Conservation (phyloP, 2,329 filamentous ascomycete genomes). For the Trichoderma sp. region DNA sequence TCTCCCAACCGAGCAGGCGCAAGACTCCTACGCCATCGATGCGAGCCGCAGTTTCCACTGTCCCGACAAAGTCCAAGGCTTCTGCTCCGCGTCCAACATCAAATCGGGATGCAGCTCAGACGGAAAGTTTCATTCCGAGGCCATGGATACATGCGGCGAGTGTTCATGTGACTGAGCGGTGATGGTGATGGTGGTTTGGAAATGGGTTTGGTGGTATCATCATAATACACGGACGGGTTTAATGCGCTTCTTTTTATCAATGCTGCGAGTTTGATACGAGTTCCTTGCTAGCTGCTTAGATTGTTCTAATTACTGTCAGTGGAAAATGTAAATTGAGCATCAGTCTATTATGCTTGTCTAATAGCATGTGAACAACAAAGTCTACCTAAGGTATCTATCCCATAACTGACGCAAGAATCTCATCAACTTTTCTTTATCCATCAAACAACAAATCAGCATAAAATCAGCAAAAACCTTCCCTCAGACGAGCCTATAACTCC, state of each 20-base stretch:
- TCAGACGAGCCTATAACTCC: not conserved
- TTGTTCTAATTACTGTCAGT: not conserved
- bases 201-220: not conserved
- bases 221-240: not conserved
- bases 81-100: constrained; percentile 27
- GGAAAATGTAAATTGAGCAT: not conserved
- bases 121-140: constrained; percentile 22
- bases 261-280: not conserved
- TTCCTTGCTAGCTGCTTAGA: not conserved
- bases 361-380: not conserved
- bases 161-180: not conserved
- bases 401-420: fast-evolving
- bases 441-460: not conserved
- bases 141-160: constrained; percentile 22
- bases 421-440: not conserved
- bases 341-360: not conserved
- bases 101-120: constrained; percentile 21
- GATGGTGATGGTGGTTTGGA: not conserved
- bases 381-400: not conserved
- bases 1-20: constrained; percentile 10
- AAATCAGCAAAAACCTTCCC: not conserved
- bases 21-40: constrained; percentile 3
- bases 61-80: constrained; percentile 19
- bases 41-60: constrained; percentile 23
- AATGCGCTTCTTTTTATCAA: not conserved